phyloP scores from a whole-genome alignment of 23 red algal genomes.

The Gracilaria gracilis region DNA sequence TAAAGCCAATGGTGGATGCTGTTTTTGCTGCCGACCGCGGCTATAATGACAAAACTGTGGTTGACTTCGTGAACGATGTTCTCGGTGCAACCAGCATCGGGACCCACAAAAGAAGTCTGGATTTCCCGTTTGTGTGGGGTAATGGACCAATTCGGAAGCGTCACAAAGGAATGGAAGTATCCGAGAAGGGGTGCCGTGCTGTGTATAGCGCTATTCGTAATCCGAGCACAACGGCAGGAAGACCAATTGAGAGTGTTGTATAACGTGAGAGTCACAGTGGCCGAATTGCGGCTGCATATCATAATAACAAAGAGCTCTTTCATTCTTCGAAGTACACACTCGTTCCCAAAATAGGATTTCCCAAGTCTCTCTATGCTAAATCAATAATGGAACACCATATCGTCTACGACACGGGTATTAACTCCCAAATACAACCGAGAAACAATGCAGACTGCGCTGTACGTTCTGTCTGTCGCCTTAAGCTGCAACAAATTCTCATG shows the following conservation, averaged over 20 bases:
- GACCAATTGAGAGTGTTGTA: not conserved
- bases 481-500: too few species aligned
- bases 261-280: too few species aligned
- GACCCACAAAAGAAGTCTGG: constrained; percentile 3
- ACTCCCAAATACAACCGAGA: too few species aligned
- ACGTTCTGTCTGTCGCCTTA: too few species aligned
- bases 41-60: not conserved
- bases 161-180: constrained; percentile 18
- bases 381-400: not conserved
- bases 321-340: not conserved
- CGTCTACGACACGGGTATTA: too few species aligned
- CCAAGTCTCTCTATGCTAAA: not conserved
- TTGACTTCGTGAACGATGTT: constrained; percentile 10
- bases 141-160: constrained; percentile 1
- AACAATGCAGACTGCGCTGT: too few species aligned
- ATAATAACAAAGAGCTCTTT: constrained; percentile 7
- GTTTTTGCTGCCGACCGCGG: constrained; percentile 28
- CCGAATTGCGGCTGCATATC: not conserved
- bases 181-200: not conserved
- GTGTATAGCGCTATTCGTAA: constrained; percentile 3
- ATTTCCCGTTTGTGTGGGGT: constrained; percentile 38
- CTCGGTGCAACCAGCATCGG: constrained; percentile 2
- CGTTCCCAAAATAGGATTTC: not conserved
- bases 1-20: constrained; percentile 12
- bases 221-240: not conserved